These are phyloP conservation scores for Aspergillus phoenicis DNA, from an alignment of 2,329 filamentous ascomycete species.

Conservation along the genomic window DNA sequence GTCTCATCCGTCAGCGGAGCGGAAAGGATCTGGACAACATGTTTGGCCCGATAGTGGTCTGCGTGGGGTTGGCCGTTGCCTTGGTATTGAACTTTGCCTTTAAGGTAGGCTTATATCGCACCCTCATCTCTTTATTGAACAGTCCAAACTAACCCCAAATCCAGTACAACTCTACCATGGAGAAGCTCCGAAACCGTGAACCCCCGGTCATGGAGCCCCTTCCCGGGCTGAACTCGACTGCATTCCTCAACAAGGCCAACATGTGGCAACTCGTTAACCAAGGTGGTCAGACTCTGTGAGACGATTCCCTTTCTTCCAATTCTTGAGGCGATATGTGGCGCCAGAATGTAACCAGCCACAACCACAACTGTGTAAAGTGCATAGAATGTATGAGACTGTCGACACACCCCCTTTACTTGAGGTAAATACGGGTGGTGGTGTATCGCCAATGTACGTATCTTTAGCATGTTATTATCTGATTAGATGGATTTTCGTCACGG, in stretches of 20 bases:
- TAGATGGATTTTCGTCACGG: neutral
- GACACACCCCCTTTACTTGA: neutral
- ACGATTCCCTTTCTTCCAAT: neutral
- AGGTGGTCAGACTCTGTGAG: conserved; percentile 25
- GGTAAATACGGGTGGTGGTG: neutral
- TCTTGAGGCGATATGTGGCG: no score
- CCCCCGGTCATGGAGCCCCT: conserved; percentile 11
- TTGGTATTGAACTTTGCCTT: conserved; percentile 86
- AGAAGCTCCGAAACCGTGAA: conserved; percentile 23
- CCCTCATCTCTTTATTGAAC: neutral
- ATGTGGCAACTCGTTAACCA: conserved; percentile 25
- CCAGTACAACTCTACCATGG: conserved; percentile 36
- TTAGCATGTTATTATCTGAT: neutral
- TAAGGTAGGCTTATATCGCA: conserved; percentile 52
- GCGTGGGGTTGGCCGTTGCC: conserved; percentile 74
- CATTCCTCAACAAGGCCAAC: conserved; percentile 8
- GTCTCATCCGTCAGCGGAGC: conserved; percentile 80
- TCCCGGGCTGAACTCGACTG: neutral
- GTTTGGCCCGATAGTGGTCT: conserved; percentile 80
- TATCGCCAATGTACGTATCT: neutral
- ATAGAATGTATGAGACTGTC: neutral
- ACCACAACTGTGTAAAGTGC: neutral
- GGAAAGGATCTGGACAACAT: conserved; percentile 92
- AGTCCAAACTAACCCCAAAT: conserved; percentile 15
- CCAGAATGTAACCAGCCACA: neutral